Conservation (phyloP, 805 yeast genomes). For the Isabelozyma rhagii region DNA sequence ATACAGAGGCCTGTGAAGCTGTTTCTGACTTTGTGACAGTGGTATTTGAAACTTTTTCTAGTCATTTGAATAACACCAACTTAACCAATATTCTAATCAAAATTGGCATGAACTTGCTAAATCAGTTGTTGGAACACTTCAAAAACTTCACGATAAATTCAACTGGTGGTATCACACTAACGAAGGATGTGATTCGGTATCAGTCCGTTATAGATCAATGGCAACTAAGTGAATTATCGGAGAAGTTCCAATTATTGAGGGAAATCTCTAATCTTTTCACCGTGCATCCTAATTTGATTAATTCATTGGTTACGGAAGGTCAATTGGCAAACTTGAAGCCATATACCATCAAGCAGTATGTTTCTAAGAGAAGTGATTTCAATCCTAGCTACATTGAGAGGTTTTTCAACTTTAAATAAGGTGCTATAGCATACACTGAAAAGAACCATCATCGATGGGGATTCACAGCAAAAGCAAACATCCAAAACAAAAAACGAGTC, state of each 20-base stretch:
- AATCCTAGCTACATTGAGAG: constrained; percentile 50
- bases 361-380: constrained; percentile 69
- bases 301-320: constrained; percentile 79
- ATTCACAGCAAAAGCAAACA: no score
- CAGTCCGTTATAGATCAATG: constrained; percentile 68
- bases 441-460: no score
- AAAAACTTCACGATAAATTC: constrained; percentile 73
- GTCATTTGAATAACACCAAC: constrained; percentile 41
- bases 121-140: constrained; percentile 65
- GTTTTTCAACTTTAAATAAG: constrained; percentile 36
- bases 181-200: constrained; percentile 78
- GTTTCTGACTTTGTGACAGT: constrained; percentile 51
- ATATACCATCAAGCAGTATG: constrained; percentile 59
- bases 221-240: constrained; percentile 58
- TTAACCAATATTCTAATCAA: constrained; percentile 48
- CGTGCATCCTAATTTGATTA: constrained; percentile 75
- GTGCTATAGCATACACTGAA: background rate
- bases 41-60: constrained; percentile 36
- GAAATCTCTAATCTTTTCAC: constrained; percentile 84
- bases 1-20: constrained; percentile 69
- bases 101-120: constrained; percentile 58
- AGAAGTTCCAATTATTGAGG: constrained; percentile 64
- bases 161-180: constrained; percentile 77
- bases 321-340: constrained; percentile 66
- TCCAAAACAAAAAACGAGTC: no score